Evolutionary conservation across 148 eudicot genomes (phyloP).

Genomic region (Rhododendron griersonianum): DNA sequence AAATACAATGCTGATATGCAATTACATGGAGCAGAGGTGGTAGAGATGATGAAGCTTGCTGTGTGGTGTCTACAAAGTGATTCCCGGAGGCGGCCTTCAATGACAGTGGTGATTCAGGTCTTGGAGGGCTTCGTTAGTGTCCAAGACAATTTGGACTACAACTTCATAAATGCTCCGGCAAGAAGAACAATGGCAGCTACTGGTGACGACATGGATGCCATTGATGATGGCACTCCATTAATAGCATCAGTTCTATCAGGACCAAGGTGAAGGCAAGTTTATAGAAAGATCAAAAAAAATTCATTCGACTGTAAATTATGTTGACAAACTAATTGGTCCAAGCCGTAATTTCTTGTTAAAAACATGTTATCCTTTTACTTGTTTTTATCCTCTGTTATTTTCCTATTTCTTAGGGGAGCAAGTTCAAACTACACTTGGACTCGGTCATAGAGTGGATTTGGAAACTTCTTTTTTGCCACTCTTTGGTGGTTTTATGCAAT

Average conservation of each 20-base stretch:
- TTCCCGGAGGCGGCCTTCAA: background rate
- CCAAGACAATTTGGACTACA: background rate
- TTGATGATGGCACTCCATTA: background rate
- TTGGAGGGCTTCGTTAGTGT: background rate
- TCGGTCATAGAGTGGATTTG: no score
- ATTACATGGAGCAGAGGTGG: background rate
- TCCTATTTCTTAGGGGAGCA: no score
- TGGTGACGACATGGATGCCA: background rate
- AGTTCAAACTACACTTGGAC: no score
- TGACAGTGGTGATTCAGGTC: background rate
- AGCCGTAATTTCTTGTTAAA: no score
- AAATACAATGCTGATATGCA: background rate
- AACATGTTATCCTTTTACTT: no score
- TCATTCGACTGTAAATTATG: no score
- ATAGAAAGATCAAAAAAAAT: no score
- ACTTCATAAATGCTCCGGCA: background rate
- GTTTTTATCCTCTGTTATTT: no score
- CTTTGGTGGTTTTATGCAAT: no score
- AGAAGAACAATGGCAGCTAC: background rate
- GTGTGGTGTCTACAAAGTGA: background rate
- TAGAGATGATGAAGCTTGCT: constrained; percentile 15
- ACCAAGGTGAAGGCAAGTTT: background rate
- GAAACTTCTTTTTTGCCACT: no score
- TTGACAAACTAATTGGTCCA: background rate
- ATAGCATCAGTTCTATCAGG: background rate